Base-by-base conservation (phyloP, 345 rosid species). In the Erodium maritimum region DNA sequence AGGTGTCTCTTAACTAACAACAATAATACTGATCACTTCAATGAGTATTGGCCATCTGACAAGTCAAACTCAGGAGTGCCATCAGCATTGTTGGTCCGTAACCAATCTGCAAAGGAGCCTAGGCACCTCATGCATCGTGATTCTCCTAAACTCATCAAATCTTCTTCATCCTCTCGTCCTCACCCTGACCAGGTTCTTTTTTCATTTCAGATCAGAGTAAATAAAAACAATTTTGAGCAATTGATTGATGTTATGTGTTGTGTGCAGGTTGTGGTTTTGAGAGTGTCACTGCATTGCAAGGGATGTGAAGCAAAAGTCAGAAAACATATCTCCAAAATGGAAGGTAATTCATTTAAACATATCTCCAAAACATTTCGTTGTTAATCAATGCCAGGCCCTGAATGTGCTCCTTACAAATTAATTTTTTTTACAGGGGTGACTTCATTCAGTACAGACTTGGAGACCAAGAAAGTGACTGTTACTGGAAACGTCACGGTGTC, bases 261-360 rank as follows among this genome's bases (percentile, higher is more conserved):
- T 37, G 64, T 45, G 57, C 71, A 87, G 95, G 89, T 91, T 55
- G 98, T 91, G 65, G 89, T 88, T 57, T 75, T 91, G 74, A 76
- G 82, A 75, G 93, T 91, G 56, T 84, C 98, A 51, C 86, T 91
- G 57, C 91, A 91, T 63, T 91, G 98, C 86, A 84, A 85, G 68
- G 98, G 96, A 13, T 91, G 98, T 69, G 98, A 91, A 82, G 91
- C 87, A 67, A 91, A 88, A 78, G 85, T 91, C 29, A 75, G 89
- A 71, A 91, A 82, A 58, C 96, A 91, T 64, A 76, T 91, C 57
- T 82, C 96, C 57, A 91, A 82, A 81, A 91, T 91, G 90, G 89
- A 91, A 86, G 98, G 98, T 79, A 20, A 58, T 37, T 59, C 25
- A 55, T 25, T 19, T 34, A 8, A 2, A 37, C n/a, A 17, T 57